Percentiles rank a stretch among this genome's conserved stretches.
Conservation (phyloP, 2,329 filamentous ascomycete species). For the Onygenales sp. region DNA sequence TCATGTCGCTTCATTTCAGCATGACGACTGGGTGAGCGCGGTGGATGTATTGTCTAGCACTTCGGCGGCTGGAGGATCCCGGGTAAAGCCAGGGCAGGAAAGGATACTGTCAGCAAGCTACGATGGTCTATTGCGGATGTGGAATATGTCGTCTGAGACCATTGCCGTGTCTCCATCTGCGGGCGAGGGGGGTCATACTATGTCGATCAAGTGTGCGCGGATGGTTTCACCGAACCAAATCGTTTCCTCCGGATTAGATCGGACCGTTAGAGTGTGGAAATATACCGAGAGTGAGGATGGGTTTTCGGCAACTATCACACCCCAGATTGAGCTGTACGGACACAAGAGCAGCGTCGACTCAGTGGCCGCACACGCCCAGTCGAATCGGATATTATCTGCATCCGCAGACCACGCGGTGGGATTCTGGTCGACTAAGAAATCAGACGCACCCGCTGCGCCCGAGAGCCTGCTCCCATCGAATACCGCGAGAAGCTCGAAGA, state of each 20-base stretch:
- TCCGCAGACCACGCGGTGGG: conserved; percentile 75
- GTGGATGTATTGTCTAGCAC: conserved; percentile 70
- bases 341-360: conserved; percentile 67
- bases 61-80: conserved; percentile 48
- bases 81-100: conserved; percentile 47
- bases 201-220: conserved; percentile 70
- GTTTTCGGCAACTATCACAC: conserved; percentile 54
- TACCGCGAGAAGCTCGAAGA: conserved; percentile 57
- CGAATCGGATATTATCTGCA: conserved; percentile 72
- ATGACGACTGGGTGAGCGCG: conserved; percentile 92
- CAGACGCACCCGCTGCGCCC: conserved; percentile 64
- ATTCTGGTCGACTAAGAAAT: conserved; percentile 78
- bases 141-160: conserved; percentile 81
- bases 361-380: conserved; percentile 62
- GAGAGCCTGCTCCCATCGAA: conserved; percentile 58
- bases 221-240: conserved; percentile 72
- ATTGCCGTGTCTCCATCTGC: conserved; percentile 64
- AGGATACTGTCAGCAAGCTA: conserved; percentile 87
- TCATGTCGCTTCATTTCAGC: conserved; percentile 85
- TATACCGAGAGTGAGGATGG: conserved; percentile 60
- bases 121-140: conserved; percentile 79
- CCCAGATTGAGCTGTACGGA: conserved; percentile 72
- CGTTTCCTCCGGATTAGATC: conserved; percentile 74
- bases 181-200: conserved; percentile 61
- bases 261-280: conserved; percentile 82